Conservation (phyloP, 176 grass and related monocot genomes). For the Dendrocalamus sinicus region DNA sequence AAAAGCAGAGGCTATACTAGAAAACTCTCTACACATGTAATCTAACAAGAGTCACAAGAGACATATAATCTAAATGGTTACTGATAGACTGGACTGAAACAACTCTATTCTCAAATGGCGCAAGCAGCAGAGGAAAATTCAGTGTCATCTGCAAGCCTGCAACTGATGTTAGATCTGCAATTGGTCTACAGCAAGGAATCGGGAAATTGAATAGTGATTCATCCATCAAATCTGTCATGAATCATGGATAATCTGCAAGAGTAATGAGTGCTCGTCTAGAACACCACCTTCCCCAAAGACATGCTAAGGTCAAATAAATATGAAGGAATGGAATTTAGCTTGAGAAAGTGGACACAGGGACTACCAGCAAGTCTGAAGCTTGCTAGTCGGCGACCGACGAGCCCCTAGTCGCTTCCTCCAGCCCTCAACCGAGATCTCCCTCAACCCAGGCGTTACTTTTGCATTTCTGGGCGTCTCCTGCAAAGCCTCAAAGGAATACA, state of each 20-base stretch:
- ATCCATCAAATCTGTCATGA: background rate
- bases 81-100: no score
- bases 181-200: background rate
- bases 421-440: no score
- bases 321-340: background rate
- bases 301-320: background rate
- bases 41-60: no score
- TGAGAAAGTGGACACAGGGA: background rate
- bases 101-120: no score
- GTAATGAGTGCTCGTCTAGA: background rate
- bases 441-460: no score
- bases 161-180: background rate
- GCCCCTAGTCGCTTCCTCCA: no score
- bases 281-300: background rate
- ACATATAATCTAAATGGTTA: no score
- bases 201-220: background rate
- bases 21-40: no score
- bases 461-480: no score
- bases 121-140: background rate
- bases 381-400: no score
- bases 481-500: no score
- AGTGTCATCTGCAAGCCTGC: background rate
- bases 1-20: no score
- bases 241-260: conserved; percentile 10
- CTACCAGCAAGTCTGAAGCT: conserved; percentile 7